Base-by-base conservation (phyloP, 495 filamentous ascomycete genomes). In the Penicillium fimorum region DNA sequence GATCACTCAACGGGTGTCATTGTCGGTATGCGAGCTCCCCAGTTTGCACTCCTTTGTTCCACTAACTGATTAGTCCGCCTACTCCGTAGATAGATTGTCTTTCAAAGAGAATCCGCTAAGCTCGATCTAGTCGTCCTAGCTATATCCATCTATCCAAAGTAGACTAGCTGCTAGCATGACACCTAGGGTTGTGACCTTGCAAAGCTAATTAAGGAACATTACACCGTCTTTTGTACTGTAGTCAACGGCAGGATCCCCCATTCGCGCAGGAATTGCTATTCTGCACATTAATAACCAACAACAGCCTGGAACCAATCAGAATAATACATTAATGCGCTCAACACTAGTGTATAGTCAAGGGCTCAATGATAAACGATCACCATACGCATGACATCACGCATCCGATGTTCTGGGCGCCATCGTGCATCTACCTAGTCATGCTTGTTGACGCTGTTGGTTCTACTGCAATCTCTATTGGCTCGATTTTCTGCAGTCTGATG, bases 391-490 rank as follows among this genome's bases (percentile, higher is more conserved):
- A 47, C 52, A 54, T 54, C 52, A 54, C 47, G 22, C 24, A 15
- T n/a, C 18, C 30, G 52, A 4, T 15, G 32, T 38, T 47, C 42
- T 35, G 17, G 41, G 50, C 27, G 13, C 18, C 40, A 45, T 18
- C 17, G 18, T 38, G 47, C 32, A 50, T n/a, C 48, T 20, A 12
- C 51, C 18, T 38, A 9, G 15, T 27, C 33, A 30, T 51, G 50
- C 25, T 20, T 43, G 50, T 47, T 37, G 32, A 46, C 52, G 52
- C 42, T 54, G 52, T 54, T 54, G 52, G 52, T 54, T 54, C 12
- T 38, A 9, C 42, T 20, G 18, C 1, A 10, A 1, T 6, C 29
- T 6, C 18, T 7, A 45, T 47, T 54, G 52, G 52, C 9, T 29
- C 13, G 5, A 0, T 46, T 4, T 1, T 22, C 30, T 46, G 29